Conservation (phyloP, 2,329 filamentous ascomycete species). For the Colletotrichum musae region DNA sequence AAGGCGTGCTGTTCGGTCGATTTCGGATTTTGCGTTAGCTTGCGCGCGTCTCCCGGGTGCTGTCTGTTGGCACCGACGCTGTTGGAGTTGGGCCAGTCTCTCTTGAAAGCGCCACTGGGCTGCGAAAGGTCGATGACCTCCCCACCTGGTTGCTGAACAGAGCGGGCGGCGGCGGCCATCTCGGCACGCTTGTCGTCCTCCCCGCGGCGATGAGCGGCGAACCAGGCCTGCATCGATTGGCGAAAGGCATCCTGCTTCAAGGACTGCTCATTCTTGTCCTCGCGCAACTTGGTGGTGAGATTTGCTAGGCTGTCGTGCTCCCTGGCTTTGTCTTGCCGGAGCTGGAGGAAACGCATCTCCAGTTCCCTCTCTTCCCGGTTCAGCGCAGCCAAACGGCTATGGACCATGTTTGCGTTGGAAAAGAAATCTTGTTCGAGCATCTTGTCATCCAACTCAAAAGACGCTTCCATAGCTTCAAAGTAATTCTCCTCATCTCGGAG, state of each 20-base stretch:
- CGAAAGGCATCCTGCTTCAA: slow-evolving; percentile 2
- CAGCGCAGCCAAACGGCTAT: slow-evolving; percentile 10
- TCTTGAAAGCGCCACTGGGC: slow-evolving; percentile 1
- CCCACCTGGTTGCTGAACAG: slow-evolving; percentile 3
- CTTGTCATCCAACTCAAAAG: slow-evolving; percentile 28
- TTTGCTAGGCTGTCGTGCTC: slow-evolving; percentile 29
- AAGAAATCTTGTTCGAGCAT: slow-evolving; percentile 13
- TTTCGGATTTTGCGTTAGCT: not conserved
- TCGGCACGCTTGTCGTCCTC: slow-evolving; percentile 17
- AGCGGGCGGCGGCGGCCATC: slow-evolving; percentile 32
- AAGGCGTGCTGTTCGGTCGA: slow-evolving; percentile 1
- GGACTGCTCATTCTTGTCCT: not conserved
- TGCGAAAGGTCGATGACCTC: slow-evolving; percentile 5
- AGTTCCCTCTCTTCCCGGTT: slow-evolving; percentile 31
- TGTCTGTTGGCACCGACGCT: slow-evolving; percentile 12
- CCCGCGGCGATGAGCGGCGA: slow-evolving; percentile 12
- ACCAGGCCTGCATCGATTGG: slow-evolving; percentile 16
- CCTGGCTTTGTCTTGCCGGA: slow-evolving; percentile 23
- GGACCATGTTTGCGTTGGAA: slow-evolving; percentile 8
- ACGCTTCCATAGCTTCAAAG: slow-evolving; percentile 16
- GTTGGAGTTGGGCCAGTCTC: not conserved
- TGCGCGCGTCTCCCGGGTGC: not conserved
- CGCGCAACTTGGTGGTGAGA: slow-evolving; percentile 14
- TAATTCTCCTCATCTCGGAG: slow-evolving; percentile 36
- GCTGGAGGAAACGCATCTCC: slow-evolving; percentile 23